Evolutionary conservation across 495 filamentous ascomycete species (phyloP), one percentile per base, ranked within the genome.

Genomic region (Penicillium diatomitis): DNA sequence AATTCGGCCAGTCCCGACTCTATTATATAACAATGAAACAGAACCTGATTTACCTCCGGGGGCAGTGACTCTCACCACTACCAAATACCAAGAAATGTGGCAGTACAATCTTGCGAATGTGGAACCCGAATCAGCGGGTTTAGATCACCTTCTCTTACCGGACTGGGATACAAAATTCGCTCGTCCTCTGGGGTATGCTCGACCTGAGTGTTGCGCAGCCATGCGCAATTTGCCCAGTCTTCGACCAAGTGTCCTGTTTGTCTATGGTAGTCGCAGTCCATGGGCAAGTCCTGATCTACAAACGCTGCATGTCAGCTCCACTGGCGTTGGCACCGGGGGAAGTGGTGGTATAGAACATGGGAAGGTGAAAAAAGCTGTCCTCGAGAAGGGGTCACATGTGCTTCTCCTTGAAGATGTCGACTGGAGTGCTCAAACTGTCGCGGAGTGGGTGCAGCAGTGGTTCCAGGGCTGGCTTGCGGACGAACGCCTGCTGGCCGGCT

Each of bases 391-490:
- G 2, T 80, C 83, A 4, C 88, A 92, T 63, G 61, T 86, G 44
- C 71, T 90, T 36, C 80, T 85, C 6, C 78, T 86, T 72, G 86
- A 89, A 62, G 63, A 73, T 38, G 79, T 83, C 29, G 64, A 52
- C 3, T 60, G 67, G 52, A 78, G 74, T 45, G 74, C 73, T 10
- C 20, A 44, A 35, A 41, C 53, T 29, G 49, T 40, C n/a, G 49
- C 50, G 5, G 42, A 46, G 8, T 58, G 60, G 60, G 38, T 54
- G 28, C 20, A 40, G 46, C 31, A 43, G 6, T 63, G 52, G 51
- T 61, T 45, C 38, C 12, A 40, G 36, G 32, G 39, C 30, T 65
- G 44, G 47, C 28, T 46, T 50, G 45, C 37, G n/a, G 57, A 54
- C 35, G 57, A 57, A 33, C 36, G 32, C 43, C 46, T 57, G 5